Evolutionary conservation across 148 eudicot genomes (phyloP).

Genomic region (Nepenthes gracilis): DNA sequence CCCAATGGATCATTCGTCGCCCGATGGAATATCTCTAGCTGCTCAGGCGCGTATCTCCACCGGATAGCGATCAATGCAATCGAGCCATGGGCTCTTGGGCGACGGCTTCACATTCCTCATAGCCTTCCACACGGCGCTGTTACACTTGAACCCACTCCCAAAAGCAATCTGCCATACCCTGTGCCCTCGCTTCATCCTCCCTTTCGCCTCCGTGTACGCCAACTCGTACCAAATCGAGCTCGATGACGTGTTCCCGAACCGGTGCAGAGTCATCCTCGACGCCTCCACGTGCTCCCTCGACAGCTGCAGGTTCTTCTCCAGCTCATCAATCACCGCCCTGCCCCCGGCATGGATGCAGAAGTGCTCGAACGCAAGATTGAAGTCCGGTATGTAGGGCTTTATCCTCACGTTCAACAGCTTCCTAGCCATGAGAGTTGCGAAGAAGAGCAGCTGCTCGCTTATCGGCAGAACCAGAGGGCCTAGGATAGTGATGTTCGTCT

Average conservation of each 20-base stretch:
- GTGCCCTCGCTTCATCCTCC: conserved; percentile 43
- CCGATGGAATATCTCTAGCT: too few species aligned
- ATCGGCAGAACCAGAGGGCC: conserved; percentile 44
- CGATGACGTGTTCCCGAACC: conserved; percentile 54
- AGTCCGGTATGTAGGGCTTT: conserved; percentile 50
- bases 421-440: conserved; percentile 15
- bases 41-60: conserved; percentile 14
- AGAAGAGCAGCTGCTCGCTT: conserved; percentile 45
- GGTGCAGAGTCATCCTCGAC: conserved; percentile 49
- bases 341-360: conserved; percentile 60
- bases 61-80: conserved; percentile 46
- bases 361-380: conserved; percentile 48
- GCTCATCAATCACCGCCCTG: conserved; percentile 49
- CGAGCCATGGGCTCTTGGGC: conserved; percentile 43
- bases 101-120: conserved; percentile 33
- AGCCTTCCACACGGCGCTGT: conserved; percentile 55
- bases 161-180: conserved; percentile 57
- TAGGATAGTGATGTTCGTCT: conserved; percentile 36
- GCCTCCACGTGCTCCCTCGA: conserved; percentile 36
- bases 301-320: conserved; percentile 43
- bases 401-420: conserved; percentile 24
- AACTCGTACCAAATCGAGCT: conserved; percentile 62
- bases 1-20: too few species aligned
- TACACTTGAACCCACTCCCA: conserved; percentile 56
- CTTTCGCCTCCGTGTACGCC: conserved; percentile 49